Base-by-base conservation (phyloP, 2,329 filamentous ascomycete genomes). In the Fragosphaeria purpurea region DNA sequence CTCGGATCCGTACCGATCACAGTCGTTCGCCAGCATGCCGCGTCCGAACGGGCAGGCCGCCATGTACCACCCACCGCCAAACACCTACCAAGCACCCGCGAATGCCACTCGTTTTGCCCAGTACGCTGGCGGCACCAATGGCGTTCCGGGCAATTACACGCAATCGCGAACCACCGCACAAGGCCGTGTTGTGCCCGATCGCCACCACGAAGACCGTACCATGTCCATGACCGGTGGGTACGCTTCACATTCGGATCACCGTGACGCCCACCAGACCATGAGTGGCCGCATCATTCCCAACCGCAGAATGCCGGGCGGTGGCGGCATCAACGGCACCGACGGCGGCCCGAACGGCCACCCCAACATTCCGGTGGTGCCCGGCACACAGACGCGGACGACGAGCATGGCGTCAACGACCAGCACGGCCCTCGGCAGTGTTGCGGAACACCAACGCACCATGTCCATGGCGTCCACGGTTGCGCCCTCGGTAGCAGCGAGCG, bases 181-280 rank as follows among this genome's bases (percentile, higher is more conserved):
- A 65, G 93, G 93, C 35, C 80, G 93, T 54, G 75, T 93, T 38
- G 89, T 98, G 7, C 93, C 93, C 1, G 90, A 96, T 63, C 82
- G 91, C 49, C 86, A 90, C 55, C 50, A 48, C 4, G 88, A 94
- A 60, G 91, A 97, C 66, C 81, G 93, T 52, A 83, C 93, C 56
- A 97, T 97, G 93, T 95, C 91, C 44, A 85, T 98, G 84, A 93
- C 85, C 5, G 88, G 86, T 8, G 86, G 65, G 22, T 74, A 71
- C 53, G 65, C 88, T 58, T 76, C 83, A 4, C 76, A 85, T 11
- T 41, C 52, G 49, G 88, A 94, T 58, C 77, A 94, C 59, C 77
- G 79, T 54, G 85, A 86, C 60, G 74, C 89, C 43, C 85, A 93
- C 65, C 91, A 96, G 67, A 96, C 90, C 6, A 94, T 91, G 80